Base-by-base conservation (phyloP, 371 early-diverging fungal genomes). In the Mucor ambiguus region DNA sequence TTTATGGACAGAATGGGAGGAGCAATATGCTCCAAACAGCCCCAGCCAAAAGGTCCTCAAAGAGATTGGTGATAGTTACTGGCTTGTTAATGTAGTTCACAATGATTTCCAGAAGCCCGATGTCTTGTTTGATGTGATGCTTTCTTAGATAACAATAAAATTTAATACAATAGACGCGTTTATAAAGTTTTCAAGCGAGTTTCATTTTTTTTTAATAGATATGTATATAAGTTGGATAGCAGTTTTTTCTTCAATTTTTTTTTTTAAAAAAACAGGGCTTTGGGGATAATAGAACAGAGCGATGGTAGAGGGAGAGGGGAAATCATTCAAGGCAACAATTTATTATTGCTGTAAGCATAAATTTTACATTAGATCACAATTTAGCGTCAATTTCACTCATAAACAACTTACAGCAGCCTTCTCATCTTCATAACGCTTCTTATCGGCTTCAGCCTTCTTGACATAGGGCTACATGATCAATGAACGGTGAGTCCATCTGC, bases 41-140 rank as follows among this genome's bases (percentile, higher is more conserved):
- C 57, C 74, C 2, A 85, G 87, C 24, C 75, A 70, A 44, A 72
- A 79, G 63, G 72, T 95, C 43, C 76, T 98, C 29, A 60, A 77
- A 32, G 76, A 84, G 20, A 83, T 95, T 52, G 76, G 83, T 35
- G 87, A 91, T 32, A 83, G 79, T 38, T 93, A 92, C 76, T 97
- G 91, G 91, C 81, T 98, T 61, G 81, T 96, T 58, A 97, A 95
- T 68, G 87, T 97, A 8, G 95, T 97, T 3, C 91, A 96, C 78
- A 94, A 97, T 80, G 93, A 98, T 75, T 96, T 86, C 67, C 76
- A 86, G 61, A 69, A 82, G 28, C 68, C 88, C 8, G 79, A 88
- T 55, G 75, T 75, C 24, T 72, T 90, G 44, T 90, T 87, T 72
- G 69, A 85, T 58, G 63, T 82, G 3, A 76, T 82, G 66, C 69